Conservation (phyloP, 768 basidiomycete genomes). For the Termitomyces sp. region DNA sequence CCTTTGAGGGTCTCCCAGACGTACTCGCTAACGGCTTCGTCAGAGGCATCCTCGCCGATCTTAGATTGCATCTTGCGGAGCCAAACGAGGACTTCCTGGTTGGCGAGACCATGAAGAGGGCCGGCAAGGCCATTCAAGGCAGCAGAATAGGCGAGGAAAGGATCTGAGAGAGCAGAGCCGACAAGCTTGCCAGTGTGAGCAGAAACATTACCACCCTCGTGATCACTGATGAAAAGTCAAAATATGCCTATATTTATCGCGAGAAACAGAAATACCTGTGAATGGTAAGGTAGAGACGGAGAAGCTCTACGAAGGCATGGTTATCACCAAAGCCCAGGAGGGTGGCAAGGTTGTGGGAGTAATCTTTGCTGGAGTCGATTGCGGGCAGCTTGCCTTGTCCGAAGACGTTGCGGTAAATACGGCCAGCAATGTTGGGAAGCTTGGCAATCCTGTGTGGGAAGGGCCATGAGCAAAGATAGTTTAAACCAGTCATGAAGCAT, state of each 20-base stretch:
- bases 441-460: conserved; percentile 75
- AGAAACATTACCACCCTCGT: conserved; percentile 98
- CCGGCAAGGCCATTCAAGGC: conserved; percentile 95
- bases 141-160: conserved; percentile 92
- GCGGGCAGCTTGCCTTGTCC: conserved; percentile 83
- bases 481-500: conserved; percentile 13
- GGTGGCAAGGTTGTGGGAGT: conserved; percentile 83
- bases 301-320: conserved; percentile 84
- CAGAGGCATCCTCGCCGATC: conserved; percentile 80
- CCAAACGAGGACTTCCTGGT: conserved; percentile 97
- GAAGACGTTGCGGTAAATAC: conserved; percentile 86
- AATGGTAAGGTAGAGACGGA: conserved; percentile 95
- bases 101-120: conserved; percentile 93
- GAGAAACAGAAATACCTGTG: conserved; percentile 55
- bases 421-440: conserved; percentile 93
- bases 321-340: conserved; percentile 92
- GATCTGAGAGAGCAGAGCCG: conserved; percentile 94
- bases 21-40: conserved; percentile 89
- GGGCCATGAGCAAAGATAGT: conserved; percentile 4
- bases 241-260: neutral
- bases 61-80: conserved; percentile 87
- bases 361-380: conserved; percentile 81
- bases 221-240: conserved; percentile 51
- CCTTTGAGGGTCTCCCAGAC: conserved; percentile 92
- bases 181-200: conserved; percentile 92